Base-by-base conservation (phyloP, 768 basidiomycete species). In the Aureoboletus auriporus region DNA sequence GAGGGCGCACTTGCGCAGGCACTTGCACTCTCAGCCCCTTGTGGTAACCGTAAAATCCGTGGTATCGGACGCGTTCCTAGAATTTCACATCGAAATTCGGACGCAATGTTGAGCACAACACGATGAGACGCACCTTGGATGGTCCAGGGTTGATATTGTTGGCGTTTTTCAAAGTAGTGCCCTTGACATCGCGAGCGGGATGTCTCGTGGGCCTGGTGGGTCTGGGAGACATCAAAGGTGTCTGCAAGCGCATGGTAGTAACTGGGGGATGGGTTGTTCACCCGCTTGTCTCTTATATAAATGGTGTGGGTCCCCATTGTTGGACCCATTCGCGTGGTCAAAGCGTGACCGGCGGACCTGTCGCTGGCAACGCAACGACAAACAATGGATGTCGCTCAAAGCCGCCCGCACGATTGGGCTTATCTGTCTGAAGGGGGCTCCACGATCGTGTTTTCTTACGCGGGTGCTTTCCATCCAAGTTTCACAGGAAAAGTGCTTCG, bases 341-440 rank as follows among this genome's bases (percentile, higher is more conserved):
- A 37, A 42, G 29, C 29, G 23, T n/a, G 5, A 3, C 4, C 39
- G n/a, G n/a, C n/a, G n/a, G n/a, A n/a, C n/a, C n/a, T n/a, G n/a
- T n/a, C n/a, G n/a, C n/a, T n/a, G n/a, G n/a, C n/a, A n/a, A n/a
- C n/a, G n/a, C n/a, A n/a, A n/a, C n/a, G n/a, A 23, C 20, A 23
- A 23, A 23, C 20, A 23, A 23, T 23, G 20, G 20, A 46, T 10
- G 47, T 69, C 40, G 43, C 55, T 13, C 45, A 65, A 40, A 74
- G 59, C 28, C 59, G 55, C n/a, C 73, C 72, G 1, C 47, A 42
- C 10, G 71, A 89, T 64, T 98, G 94, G 93, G 69, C 63, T 53
- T 98, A 97, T 62, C 70, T 92, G 17, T 84, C 91, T 0, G 95
- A 97, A 71, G 95, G 95, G n/a, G 91, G 89, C 16, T 87, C 91